These are phyloP conservation scores for Trichoderma lentiforme DNA, from an alignment of 2,329 filamentous ascomycete genomes.

Conservation along the genomic window DNA sequence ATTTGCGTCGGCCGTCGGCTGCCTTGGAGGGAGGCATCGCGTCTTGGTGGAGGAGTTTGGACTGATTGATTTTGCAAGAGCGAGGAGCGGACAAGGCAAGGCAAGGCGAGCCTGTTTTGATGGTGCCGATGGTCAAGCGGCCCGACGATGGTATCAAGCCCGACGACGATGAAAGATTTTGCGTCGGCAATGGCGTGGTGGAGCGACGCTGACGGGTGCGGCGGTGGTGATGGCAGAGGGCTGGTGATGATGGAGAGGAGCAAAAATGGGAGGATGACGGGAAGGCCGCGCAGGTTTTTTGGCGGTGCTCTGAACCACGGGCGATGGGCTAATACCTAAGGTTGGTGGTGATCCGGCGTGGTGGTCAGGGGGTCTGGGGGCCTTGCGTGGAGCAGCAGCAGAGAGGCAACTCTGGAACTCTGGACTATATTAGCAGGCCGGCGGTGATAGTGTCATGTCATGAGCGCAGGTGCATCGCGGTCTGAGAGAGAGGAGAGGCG, in stretches of 20 bases:
- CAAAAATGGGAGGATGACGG: conserved; percentile 18
- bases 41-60: background rate
- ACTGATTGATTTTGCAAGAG: background rate
- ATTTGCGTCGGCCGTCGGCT: conserved; percentile 38
- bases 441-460: conserved; percentile 20
- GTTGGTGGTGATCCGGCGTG: conserved; percentile 26
- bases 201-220: conserved; percentile 1
- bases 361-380: conserved; percentile 23
- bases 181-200: conserved; percentile 22
- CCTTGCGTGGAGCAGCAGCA: conserved; percentile 22
- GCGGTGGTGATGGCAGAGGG: conserved; percentile 8
- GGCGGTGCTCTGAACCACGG: conserved; percentile 19
- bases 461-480: conserved; percentile 18
- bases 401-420: conserved; percentile 14
- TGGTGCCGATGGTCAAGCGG: background rate
- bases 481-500: conserved; percentile 21
- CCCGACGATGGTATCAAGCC: background rate
- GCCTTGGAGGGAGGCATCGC: conserved; percentile 37
- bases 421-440: conserved; percentile 18
- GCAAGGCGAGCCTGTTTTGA: background rate
- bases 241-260: conserved; percentile 16
- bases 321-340: conserved; percentile 19
- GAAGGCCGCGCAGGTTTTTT: conserved; percentile 17
- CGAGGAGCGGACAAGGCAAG: background rate
- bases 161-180: background rate